Base-by-base conservation (phyloP, 768 basidiomycete species). In the Fomitopsis serialis region DNA sequence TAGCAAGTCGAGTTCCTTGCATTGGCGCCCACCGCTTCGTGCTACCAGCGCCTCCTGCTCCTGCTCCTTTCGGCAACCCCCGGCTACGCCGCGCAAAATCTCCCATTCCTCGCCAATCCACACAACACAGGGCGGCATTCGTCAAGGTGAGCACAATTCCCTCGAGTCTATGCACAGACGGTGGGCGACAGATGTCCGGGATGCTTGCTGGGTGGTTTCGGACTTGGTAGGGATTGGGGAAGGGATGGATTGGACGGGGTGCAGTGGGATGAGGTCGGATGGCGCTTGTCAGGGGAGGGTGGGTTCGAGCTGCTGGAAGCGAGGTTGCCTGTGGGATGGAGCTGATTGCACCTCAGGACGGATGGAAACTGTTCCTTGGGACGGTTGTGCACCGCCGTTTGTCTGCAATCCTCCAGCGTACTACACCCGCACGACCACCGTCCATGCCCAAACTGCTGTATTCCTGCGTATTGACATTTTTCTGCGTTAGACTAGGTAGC, bases 51-150 rank as follows among this genome's bases (percentile, higher is more conserved):
- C 15, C 15, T 17, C 5, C 15, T 35, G 6, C 37, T 5, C 6
- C 37, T 40, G 37, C 37, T 40, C 37, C 37, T 40, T 40, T 94
- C 96, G 54, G 92, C 92, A 24, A 97, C 92, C 68, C 97, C 95
- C 36, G 97, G 76, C 44, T 49, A 51, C 47, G n/a, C n/a, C n/a
- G n/a, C n/a, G 36, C 57, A 53, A 54, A 61, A 55, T 53, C 52
- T 52, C 25, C 47, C 46, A 15, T 23, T 48, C 35, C 50, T 42
- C 52, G 40, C 48, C 54, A 47, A 55, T 55, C 57, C 60, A 57
- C 57, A 56, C 48, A 24, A 58, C 59, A 49, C 53, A 63, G 61
- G 62, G 56, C 63, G 56, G 63, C 63, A 65, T 59, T 58, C 62
- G 54, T 64, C 58, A 65, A 64, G 63, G 67, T 68, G 61, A 68